Base-by-base conservation (phyloP, 768 basidiomycete species). In the Boletus barrowsii region DNA sequence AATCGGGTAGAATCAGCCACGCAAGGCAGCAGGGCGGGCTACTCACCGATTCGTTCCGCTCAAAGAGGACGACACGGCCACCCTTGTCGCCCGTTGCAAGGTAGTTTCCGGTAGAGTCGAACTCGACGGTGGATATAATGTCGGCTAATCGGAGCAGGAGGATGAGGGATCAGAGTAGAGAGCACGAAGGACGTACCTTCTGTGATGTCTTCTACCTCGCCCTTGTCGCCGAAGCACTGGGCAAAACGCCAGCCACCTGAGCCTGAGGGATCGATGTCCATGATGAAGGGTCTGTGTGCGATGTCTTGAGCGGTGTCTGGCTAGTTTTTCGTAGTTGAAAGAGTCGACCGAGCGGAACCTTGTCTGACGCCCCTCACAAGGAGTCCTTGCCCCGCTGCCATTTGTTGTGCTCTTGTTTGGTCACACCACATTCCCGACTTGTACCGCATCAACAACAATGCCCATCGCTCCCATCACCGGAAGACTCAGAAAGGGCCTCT, bases 61-160 rank as follows among this genome's bases (percentile, higher is more conserved):
- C 96, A 70, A 99, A 99, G 60, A 99, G 80, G 57, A 99, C 97
- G 55, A 99, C 97, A 60, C 97, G 87, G 53, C 97, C 97, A 57
- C 97, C 97, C 78, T 99, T 99, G 81, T 99, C 97, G 59, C 97
- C 97, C 1, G 97, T 99, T 52, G 97, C 97, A 62, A 99, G 92
- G 72, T 99, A 99, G 72, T 97, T 97, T 48, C 97, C 97, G 48
- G 97, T 97, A 55, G 97, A 96, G 74, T 98, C 97, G 69, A 98
- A 99, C 79, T 99, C 97, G 71, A 98, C 97, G 56, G 96, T 97
- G 47, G 97, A 98, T 74, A 99, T 99, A 80, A 99, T 98, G 81
- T 99, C 97, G 79, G 97, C 94, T 98, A 75, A 49, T 59, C 41
- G 56, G 35, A 8, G n/a, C 33, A 2, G 42, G n/a, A 24, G 47